Conservation (phyloP, 164 flowering plant species). For the Umbellularia californica region DNA sequence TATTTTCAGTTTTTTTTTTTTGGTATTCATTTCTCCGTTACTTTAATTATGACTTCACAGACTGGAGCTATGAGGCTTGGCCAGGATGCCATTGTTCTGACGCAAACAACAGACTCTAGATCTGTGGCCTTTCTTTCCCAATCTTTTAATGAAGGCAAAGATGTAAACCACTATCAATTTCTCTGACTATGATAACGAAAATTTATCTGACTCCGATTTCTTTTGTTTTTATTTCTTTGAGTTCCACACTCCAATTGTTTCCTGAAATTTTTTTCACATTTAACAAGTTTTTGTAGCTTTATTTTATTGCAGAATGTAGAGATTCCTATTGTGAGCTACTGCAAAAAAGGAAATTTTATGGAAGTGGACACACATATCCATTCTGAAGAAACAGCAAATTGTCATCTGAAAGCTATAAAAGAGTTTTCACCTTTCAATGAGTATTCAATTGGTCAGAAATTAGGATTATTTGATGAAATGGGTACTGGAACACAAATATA, state of each 20-base stretch:
- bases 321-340: slow-evolving; percentile 55
- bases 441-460: slow-evolving; percentile 52
- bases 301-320: slow-evolving; percentile 45
- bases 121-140: slow-evolving; percentile 63
- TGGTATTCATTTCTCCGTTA: not conserved
- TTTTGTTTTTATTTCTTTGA: not conserved
- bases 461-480: slow-evolving; percentile 28
- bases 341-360: slow-evolving; percentile 39
- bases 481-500: slow-evolving; percentile 59
- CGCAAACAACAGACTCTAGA: slow-evolving; percentile 52
- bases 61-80: slow-evolving; percentile 61
- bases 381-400: slow-evolving; percentile 31
- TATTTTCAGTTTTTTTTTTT: not conserved
- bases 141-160: slow-evolving; percentile 52
- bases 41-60: slow-evolving; percentile 25
- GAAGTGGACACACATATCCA: slow-evolving; percentile 41
- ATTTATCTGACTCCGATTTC: not conserved
- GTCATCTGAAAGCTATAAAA: slow-evolving; percentile 42
- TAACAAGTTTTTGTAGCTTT: not conserved
- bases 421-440: slow-evolving; percentile 56
- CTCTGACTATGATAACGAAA: no score
- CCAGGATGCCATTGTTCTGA: slow-evolving; percentile 51
- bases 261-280: not conserved
- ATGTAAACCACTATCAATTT: slow-evolving; percentile 22
- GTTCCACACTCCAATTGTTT: not conserved